These are phyloP conservation scores for Chernovozyma sophiae-reginae DNA, from an alignment of 1,139 yeast species.

Conservation along the genomic window DNA sequence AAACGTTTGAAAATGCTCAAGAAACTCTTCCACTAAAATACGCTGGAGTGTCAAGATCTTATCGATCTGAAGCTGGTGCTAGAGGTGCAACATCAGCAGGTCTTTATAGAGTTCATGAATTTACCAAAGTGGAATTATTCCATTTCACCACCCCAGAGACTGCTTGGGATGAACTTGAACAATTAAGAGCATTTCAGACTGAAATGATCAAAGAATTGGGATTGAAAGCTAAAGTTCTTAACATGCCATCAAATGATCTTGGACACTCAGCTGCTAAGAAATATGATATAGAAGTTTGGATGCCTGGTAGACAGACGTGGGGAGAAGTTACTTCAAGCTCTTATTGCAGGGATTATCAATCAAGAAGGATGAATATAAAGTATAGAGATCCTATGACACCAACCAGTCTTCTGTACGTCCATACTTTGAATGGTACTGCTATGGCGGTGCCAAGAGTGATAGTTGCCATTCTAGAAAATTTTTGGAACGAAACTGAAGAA, in stretches of 20 bases:
- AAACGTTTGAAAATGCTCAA: conserved; percentile 17
- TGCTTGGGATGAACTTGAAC: conserved; percentile 53
- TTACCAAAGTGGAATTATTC: conserved; percentile 93
- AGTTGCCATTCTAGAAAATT: conserved; percentile 82
- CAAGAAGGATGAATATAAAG: conserved; percentile 75
- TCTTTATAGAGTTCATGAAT: conserved; percentile 91
- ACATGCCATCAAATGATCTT: conserved; percentile 87
- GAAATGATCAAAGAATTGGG: conserved; percentile 65
- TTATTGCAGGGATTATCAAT: conserved; percentile 89
- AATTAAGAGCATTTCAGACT: conserved; percentile 61
- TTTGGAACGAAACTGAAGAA: conserved; percentile 57
- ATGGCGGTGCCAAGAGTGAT: conserved; percentile 92
- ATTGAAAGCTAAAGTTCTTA: conserved; percentile 71
- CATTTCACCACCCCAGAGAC: conserved; percentile 57
- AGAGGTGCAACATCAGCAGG: conserved; percentile 93
- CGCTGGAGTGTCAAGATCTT: conserved; percentile 85
- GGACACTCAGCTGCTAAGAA: conserved; percentile 94
- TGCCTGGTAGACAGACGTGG: conserved; percentile 94
- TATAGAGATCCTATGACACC: conserved; percentile 30
- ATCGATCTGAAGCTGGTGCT: conserved; percentile 97
- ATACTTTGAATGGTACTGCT: conserved; percentile 93
- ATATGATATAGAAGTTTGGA: conserved; percentile 95
- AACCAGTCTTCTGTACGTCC: conserved; percentile 49
- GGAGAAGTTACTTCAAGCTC: conserved; percentile 93
- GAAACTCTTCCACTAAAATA: conserved; percentile 49